A percentile compares a stretch with the other conserved stretches of the same genome.
These are phyloP conservation scores for Lodderomyces parapsilosis DNA, from an alignment of 1,139 yeast genomes.

Conservation along the genomic window DNA sequence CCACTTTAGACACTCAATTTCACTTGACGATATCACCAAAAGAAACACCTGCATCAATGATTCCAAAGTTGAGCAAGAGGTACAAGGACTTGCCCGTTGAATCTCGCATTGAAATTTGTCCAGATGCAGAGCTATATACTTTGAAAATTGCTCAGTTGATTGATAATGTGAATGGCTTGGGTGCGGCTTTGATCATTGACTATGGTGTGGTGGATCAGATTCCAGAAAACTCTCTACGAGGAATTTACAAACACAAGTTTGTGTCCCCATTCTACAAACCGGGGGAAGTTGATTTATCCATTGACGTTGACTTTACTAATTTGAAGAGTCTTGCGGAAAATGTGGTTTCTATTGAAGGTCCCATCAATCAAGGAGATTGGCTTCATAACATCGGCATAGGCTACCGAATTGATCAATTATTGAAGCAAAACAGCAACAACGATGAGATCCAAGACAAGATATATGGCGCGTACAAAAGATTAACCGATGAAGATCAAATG, in stretches of 20 bases:
- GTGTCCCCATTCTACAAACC: constrained; percentile 77
- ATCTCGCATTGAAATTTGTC: constrained; percentile 69
- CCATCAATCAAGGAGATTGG: constrained; percentile 80
- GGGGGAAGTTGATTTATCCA: constrained; percentile 79
- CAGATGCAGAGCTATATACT: constrained; percentile 63
- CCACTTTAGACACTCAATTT: constrained; percentile 40
- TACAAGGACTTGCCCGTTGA: constrained; percentile 55
- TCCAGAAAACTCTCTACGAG: constrained; percentile 63
- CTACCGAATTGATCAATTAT: constrained; percentile 58
- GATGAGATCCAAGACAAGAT: constrained; percentile 44
- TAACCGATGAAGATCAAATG: constrained; percentile 69
- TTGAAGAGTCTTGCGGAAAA: constrained; percentile 23
- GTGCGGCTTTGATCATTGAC: constrained; percentile 74
- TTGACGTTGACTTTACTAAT: constrained; percentile 78
- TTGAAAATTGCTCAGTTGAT: constrained; percentile 46
- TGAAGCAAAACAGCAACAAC: constrained; percentile 31
- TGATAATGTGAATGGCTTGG: constrained; percentile 31
- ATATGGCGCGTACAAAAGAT: constrained; percentile 57
- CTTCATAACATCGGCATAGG: constrained; percentile 76
- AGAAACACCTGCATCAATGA: constrained; percentile 62
- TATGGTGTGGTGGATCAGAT: constrained; percentile 66
- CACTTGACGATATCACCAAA: constrained; percentile 58
- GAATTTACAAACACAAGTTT: constrained; percentile 69
- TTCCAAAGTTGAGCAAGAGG: constrained; percentile 55
- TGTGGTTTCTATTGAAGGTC: constrained; percentile 44